A percentile compares a stretch with the other conserved stretches of the same genome.
Conservation (phyloP, 768 basidiomycete genomes). For the Mycena olivaceomarginata region DNA sequence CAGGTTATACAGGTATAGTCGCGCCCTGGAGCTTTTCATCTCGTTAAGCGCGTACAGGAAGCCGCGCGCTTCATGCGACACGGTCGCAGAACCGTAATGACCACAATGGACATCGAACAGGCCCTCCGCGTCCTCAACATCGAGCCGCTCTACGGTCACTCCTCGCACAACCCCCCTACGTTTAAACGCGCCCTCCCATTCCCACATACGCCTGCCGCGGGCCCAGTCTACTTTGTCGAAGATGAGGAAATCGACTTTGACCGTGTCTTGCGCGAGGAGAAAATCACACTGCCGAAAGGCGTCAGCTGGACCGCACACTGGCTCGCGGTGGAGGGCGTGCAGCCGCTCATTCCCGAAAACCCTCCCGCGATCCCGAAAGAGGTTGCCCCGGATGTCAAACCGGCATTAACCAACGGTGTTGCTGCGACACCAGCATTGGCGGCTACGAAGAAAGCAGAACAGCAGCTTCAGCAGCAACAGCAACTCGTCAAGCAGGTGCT, state of each 20-base stretch:
- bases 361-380: constrained; percentile 88
- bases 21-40: constrained; percentile 17
- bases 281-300: constrained; percentile 87
- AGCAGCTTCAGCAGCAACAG: constrained; percentile 76
- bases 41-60: constrained; percentile 73
- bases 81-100: constrained; percentile 92
- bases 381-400: constrained; percentile 56
- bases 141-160: constrained; percentile 95
- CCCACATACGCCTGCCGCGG: constrained; percentile 70
- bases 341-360: constrained; percentile 97
- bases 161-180: constrained; percentile 75
- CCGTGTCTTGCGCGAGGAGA: constrained; percentile 90
- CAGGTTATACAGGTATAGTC: constrained; percentile 90
- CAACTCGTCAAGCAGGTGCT: constrained; percentile 94
- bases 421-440: constrained; percentile 49
- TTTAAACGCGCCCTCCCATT: constrained; percentile 79
- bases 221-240: constrained; percentile 93
- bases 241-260: constrained; percentile 99
- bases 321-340: constrained; percentile 98
- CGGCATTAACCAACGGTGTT: constrained; percentile 55
- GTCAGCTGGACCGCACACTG: constrained; percentile 96
- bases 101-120: constrained; percentile 93
- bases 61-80: constrained; percentile 98
- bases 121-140: constrained; percentile 96
- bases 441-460: constrained; percentile 55